phyloP scores from a whole-genome alignment of 2,329 filamentous ascomycete species.

The Cytospora leucostoma region DNA sequence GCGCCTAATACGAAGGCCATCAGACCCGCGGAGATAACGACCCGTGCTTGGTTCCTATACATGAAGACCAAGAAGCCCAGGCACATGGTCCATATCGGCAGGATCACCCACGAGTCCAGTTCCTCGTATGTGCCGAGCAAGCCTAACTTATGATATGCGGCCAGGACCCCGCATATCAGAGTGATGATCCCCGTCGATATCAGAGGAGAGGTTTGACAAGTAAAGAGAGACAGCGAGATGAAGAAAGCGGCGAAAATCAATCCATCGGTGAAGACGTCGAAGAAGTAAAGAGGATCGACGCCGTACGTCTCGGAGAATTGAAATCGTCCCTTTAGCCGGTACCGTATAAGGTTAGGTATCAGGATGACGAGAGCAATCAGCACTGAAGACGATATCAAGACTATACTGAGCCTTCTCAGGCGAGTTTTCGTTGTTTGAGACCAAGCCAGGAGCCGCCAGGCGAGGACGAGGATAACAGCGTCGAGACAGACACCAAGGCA shows the following conservation, averaged over 20 bases:
- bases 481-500: constrained; percentile 49
- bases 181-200: constrained; percentile 46
- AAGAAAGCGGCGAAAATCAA: constrained; percentile 47
- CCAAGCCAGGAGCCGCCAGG: constrained; percentile 56
- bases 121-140: constrained; percentile 50
- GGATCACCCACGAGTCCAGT: constrained; percentile 38
- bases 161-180: constrained; percentile 44
- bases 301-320: constrained; percentile 15
- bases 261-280: constrained; percentile 52
- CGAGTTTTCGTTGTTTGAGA: constrained; percentile 49
- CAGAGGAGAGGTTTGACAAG: constrained; percentile 49
- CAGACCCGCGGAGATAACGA: constrained; percentile 45
- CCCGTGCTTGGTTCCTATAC: constrained; percentile 46
- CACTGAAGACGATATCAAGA: constrained; percentile 45
- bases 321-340: constrained; percentile 15
- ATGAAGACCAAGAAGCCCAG: constrained; percentile 46
- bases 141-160: constrained; percentile 40
- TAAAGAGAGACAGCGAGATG: constrained; percentile 48
- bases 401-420: constrained; percentile 47
- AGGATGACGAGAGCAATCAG: constrained; percentile 43
- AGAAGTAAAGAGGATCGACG: constrained; percentile 49
- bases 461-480: constrained; percentile 46
- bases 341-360: constrained; percentile 38
- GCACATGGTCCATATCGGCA: constrained; percentile 43
- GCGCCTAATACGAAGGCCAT: constrained; percentile 44